These are phyloP conservation scores for Leccinum pallidistipes DNA, from an alignment of 1,284 basidiomycete species.

Conservation along the genomic window DNA sequence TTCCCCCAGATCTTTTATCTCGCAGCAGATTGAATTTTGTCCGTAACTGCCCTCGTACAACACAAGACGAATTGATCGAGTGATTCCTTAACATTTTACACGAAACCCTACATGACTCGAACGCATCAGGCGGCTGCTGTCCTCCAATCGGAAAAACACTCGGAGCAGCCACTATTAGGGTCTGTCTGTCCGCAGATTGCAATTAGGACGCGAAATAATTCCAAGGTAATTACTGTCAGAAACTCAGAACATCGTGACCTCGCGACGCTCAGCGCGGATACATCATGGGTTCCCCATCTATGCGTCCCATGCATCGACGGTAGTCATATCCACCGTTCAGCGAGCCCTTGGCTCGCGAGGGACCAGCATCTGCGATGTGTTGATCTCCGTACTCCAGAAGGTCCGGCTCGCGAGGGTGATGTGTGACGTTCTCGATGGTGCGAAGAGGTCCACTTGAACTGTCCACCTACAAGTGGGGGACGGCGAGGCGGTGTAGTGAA, in stretches of 20 bases:
- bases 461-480: slow-evolving; percentile 6
- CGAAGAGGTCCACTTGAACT: background rate
- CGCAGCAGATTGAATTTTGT: background rate
- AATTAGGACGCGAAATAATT: background rate
- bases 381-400: background rate
- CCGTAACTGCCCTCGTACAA: no score
- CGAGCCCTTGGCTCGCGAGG: slow-evolving; percentile 2
- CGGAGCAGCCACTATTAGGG: background rate
- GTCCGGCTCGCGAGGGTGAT: background rate
- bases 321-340: background rate
- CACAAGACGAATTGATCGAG: background rate
- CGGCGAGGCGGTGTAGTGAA: background rate
- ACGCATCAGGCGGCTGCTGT: background rate
- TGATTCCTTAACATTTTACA: background rate
- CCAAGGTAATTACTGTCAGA: background rate
- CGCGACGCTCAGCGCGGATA: background rate
- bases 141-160: background rate
- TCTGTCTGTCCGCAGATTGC: background rate
- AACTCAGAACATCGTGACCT: background rate
- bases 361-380: background rate
- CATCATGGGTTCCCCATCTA: background rate
- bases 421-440: background rate
- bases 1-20: background rate
- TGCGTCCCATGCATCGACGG: background rate
- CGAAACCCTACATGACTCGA: background rate